Base-by-base conservation (phyloP, 2,329 filamentous ascomycete genomes). In the Pleochaeta shiraiana region DNA sequence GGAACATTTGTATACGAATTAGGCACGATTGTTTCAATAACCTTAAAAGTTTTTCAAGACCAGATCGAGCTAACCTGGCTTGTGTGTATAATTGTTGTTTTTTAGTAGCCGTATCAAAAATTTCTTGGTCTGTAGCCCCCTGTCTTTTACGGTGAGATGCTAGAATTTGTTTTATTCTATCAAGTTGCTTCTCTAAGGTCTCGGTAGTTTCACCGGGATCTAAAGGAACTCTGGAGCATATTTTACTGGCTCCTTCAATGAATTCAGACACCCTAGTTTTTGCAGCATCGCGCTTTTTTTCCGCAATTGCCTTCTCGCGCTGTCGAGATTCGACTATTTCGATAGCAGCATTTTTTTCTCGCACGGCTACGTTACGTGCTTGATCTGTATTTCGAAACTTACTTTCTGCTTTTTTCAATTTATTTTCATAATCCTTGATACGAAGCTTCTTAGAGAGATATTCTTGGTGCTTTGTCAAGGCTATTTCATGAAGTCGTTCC, bases 1-100 rank as follows among this genome's bases (percentile, higher is more conserved):
- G 79, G 87, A 90, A 98, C 69, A 90, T 84, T 31, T 79, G 76
- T 65, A 88, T 80, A 19, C 93, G 88, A 65, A 86, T 77, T 11
- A 77, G 75, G 47, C 95, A 81, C 0, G 90, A 83, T 34, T 78
- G 70, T 69, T 81, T 81, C 43, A 85, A 73, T 0, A 74, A 70
- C 16, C 72, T 67, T 33, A 77, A 73, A 4, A 78, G 73, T 34
- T 73, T 70, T 21, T 72, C 70, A 60, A 81, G 76, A 28, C 77
- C 78, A 63, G 76, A 72, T 67, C 79, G 76, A 57, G 77, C 74
- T 12, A 73, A 73, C 63, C 73, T 74, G 6, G 78, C 77, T 24
- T 76, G 73, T 0, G 78, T 73, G 60, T 76, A 76, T 1, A 72
- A 68, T 26, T 71, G 68, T 67, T 75, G 74, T 3, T 77, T 74